These are phyloP conservation scores for Colletotrichum lini DNA, from an alignment of 2,329 filamentous ascomycete species.

Conservation along the genomic window DNA sequence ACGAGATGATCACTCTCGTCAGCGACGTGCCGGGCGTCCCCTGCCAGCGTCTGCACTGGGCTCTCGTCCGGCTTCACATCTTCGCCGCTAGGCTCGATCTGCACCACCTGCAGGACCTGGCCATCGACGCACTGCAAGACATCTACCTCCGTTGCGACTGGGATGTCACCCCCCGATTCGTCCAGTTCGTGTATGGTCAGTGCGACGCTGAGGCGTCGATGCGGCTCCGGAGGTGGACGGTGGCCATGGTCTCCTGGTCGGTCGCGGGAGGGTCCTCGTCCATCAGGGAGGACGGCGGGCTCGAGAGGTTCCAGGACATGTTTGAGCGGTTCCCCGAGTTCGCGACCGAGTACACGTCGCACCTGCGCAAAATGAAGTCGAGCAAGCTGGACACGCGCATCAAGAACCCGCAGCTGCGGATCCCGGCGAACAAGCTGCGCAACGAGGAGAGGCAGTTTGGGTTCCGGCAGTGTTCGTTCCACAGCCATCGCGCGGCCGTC, in stretches of 20 bases:
- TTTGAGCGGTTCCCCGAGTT: conserved; percentile 63
- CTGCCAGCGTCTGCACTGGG: conserved; percentile 62
- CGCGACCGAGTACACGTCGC: conserved; percentile 64
- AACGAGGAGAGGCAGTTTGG: conserved; percentile 72
- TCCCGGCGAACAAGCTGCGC: conserved; percentile 68
- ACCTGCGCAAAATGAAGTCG: conserved; percentile 66
- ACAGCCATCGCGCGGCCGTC: conserved; percentile 69
- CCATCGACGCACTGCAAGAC: conserved; percentile 73
- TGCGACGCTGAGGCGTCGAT: conserved; percentile 65
- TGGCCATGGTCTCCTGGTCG: conserved; percentile 73
- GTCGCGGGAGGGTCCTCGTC: conserved; percentile 54
- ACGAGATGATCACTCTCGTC: conserved; percentile 53
- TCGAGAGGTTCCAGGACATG: conserved; percentile 57
- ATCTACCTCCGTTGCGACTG: conserved; percentile 72
- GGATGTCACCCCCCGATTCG: conserved; percentile 67
- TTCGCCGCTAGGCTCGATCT: conserved; percentile 68
- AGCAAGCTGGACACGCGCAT: conserved; percentile 66
- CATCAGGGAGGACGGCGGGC: conserved; percentile 41
- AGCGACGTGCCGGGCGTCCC: conserved; percentile 43
- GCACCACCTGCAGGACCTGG: conserved; percentile 66
- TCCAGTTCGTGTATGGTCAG: conserved; percentile 68
- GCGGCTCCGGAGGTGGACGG: conserved; percentile 71
- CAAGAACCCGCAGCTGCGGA: conserved; percentile 73
- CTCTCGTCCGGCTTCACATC: conserved; percentile 69
- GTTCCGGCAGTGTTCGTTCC: conserved; percentile 74